Evolutionary conservation across 2,329 filamentous ascomycete genomes (phyloP), one percentile per base, ranked within the genome.

Genomic region (Zasmidium cellare): DNA sequence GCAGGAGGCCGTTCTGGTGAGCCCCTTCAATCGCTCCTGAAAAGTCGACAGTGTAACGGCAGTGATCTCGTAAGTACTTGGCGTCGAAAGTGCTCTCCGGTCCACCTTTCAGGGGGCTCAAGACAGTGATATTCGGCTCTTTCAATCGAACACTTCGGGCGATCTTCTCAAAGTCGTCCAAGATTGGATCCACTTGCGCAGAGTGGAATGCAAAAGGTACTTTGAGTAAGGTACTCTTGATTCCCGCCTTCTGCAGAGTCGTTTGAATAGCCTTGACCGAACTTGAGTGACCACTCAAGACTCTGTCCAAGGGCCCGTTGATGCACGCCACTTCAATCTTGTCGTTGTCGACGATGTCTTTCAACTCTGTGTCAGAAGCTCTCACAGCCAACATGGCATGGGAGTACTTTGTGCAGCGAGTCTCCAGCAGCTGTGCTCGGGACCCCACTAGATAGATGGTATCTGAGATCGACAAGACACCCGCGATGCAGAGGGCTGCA

Each of bases 21-120:
- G 64, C 65, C 12, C 23, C 24, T 20, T 55, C 31, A 3, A 72
- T 55, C 1, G 64, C 69, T 9, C 41, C 46, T 7, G 60, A 22
- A 9, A 75, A 66, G 50, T 72, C 75, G 46, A 82, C 80, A 3
- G 76, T 71, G 61, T 77, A 74, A 18, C 80, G 72, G 47, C 58
- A 60, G 19, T 59, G 56, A 9, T 55, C 50, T 2, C 46, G 23
- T 2, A 70, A 35, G 41, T 70, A 75, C 11, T 35, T 41, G 1
- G 62, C 44, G n/a, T 48, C 50, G 18, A 69, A 55, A 7, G 51
- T 52, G 18, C 53, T 49, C n/a, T n/a, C n/a, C n/a, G n/a, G n/a
- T n/a, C n/a, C n/a, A n/a, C n/a, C n/a, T n/a, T n/a, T n/a, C n/a
- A n/a, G n/a, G n/a, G n/a, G n/a, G n/a, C n/a, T n/a, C n/a, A n/a